Evolutionary conservation across 441 rosid species (phyloP).

Genomic region (Croton laevigatus): DNA sequence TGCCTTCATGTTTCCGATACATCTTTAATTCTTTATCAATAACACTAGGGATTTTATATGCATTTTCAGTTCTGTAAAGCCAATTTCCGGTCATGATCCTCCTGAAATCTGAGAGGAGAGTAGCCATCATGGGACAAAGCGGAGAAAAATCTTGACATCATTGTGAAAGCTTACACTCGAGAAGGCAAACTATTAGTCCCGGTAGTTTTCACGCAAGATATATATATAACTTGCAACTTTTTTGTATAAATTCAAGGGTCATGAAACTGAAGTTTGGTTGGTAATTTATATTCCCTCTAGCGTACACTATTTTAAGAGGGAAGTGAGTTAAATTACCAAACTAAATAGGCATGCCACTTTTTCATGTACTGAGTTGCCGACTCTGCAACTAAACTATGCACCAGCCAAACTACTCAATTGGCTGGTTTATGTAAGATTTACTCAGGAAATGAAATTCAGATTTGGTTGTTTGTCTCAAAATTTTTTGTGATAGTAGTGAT

Average conservation of each 20-base stretch:
- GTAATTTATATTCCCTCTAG: conserved; percentile 31
- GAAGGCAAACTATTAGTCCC: conserved; percentile 3
- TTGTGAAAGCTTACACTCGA: background rate
- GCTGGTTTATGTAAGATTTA: conserved; percentile 3
- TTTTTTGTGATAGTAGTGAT: background rate
- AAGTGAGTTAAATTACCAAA: conserved; percentile 30
- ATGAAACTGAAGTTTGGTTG: conserved; percentile 18
- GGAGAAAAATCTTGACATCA: background rate
- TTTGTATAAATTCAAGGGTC: conserved; percentile 17
- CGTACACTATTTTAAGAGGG: conserved; percentile 19
- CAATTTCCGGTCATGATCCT: conserved; percentile 45
- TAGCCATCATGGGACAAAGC: conserved; percentile 24
- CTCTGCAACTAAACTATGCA: conserved; percentile 11
- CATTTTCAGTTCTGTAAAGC: conserved; percentile 44
- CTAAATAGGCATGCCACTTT: background rate
- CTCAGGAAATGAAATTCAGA: conserved; percentile 9
- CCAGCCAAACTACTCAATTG: background rate
- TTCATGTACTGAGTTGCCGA: conserved; percentile 12
- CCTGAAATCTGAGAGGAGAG: conserved; percentile 30
- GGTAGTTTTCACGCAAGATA: conserved; percentile 19
- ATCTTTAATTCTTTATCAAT: background rate
- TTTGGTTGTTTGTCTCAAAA: background rate
- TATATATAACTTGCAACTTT: background rate
- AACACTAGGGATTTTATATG: background rate
- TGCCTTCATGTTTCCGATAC: background rate